phyloP scores from a whole-genome alignment of 139 green algal species.

The Asterochloris sp. region DNA sequence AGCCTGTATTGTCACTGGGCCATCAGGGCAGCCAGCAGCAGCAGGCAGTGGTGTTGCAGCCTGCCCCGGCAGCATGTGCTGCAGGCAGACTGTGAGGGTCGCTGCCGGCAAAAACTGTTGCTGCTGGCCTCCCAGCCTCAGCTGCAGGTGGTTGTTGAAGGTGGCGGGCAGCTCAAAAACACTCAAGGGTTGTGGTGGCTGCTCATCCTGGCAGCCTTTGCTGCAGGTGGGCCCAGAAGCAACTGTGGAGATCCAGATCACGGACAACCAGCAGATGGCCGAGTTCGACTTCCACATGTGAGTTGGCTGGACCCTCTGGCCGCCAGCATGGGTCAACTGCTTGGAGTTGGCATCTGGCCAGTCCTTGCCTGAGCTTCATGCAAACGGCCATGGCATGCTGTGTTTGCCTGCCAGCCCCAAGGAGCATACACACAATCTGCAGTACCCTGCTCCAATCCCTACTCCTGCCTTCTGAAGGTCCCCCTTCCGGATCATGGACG shows the following conservation, averaged over 20 bases:
- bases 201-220: background rate
- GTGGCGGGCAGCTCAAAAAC: no score
- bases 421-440: background rate
- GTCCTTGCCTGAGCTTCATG: background rate
- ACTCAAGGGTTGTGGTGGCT: background rate
- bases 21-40: no score
- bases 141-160: no score
- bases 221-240: constrained; percentile 40
- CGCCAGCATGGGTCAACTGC: background rate
- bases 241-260: constrained; percentile 84
- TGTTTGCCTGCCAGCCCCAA: background rate
- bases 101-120: no score
- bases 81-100: no score
- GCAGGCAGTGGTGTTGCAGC: no score
- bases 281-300: constrained; percentile 82
- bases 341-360: background rate
- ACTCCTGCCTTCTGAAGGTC: constrained; percentile 25
- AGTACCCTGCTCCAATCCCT: background rate
- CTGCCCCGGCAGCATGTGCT: no score
- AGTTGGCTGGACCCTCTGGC: background rate
- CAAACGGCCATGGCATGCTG: background rate
- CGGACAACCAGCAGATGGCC: constrained; percentile 73
- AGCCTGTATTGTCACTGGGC: no score
- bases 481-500: constrained; percentile 82
- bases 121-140: no score